Conservation (phyloP, 139 green algal genomes). For the Chlamydomonas eustigma region DNA sequence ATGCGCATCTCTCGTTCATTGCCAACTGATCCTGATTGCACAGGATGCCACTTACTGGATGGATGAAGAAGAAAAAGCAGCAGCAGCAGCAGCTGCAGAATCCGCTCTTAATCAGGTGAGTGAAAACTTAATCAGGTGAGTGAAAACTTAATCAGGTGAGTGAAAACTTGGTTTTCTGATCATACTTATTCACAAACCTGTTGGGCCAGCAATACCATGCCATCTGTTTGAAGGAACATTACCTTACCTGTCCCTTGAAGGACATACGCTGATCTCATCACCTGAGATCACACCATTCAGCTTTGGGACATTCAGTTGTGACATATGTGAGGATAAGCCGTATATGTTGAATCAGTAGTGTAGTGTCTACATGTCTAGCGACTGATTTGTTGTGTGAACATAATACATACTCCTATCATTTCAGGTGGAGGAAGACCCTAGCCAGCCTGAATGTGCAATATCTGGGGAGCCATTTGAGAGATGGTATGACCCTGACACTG, state of each 20-base stretch:
- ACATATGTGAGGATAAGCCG: too few species aligned
- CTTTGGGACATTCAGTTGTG: too few species aligned
- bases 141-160: neutral
- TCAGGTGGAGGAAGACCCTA: slow-evolving; percentile 42
- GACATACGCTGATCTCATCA: neutral
- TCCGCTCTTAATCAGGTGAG: neutral
- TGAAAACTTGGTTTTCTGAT: neutral
- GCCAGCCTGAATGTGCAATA: slow-evolving; percentile 50
- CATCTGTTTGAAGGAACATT: neutral
- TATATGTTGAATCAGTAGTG: too few species aligned
- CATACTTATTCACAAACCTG: neutral
- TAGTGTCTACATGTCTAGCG: too few species aligned
- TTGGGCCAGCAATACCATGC: neutral
- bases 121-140: neutral
- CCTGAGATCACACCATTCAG: neutral
- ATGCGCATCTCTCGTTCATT: neutral
- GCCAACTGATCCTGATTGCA: neutral
- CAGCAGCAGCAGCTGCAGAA: neutral
- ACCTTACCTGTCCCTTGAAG: neutral
- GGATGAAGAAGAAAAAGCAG: neutral
- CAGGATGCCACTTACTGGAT: neutral
- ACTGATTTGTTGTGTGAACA: neutral
- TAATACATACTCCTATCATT: neutral
- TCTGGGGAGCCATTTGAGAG: slow-evolving; percentile 54
- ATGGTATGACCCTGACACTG: slow-evolving; percentile 44